Conservation (phyloP, 129 eudicot species). For the Saussurea involucrata region DNA sequence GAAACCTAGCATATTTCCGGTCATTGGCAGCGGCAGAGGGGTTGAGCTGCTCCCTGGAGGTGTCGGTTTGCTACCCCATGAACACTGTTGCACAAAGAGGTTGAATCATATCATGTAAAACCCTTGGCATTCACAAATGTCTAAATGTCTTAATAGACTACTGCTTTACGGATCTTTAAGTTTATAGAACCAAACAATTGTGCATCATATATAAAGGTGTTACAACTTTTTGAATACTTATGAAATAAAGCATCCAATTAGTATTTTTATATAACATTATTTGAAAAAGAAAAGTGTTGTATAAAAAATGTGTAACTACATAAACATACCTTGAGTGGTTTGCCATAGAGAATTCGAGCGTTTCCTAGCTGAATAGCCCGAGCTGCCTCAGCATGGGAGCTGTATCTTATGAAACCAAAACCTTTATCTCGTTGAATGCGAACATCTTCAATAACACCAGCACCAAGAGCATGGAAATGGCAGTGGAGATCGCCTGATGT, state of each 20-base stretch:
- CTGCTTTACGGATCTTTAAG: background rate
- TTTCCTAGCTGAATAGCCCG: slow-evolving; percentile 58
- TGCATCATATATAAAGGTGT: background rate
- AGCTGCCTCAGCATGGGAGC: slow-evolving; percentile 61
- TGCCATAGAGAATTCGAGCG: slow-evolving; percentile 46
- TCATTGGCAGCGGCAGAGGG: slow-evolving; percentile 72
- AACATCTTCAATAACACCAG: slow-evolving; percentile 68
- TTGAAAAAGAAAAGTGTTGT: background rate
- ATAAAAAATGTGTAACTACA: background rate
- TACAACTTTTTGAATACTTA: background rate
- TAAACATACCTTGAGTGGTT: slow-evolving; percentile 44
- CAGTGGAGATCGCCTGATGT: slow-evolving; percentile 63
- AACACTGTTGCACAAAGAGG: slow-evolving; percentile 39
- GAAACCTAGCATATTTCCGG: slow-evolving; percentile 38
- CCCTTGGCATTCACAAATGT: no score
- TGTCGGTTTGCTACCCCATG: slow-evolving; percentile 92
- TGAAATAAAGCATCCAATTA: no score
- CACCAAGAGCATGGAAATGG: slow-evolving; percentile 61
- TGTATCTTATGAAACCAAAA: slow-evolving; percentile 58
- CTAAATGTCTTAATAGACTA: background rate
- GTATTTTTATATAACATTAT: background rate
- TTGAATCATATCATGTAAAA: background rate
- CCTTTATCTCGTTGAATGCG: slow-evolving; percentile 65
- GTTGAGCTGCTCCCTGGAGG: slow-evolving; percentile 57
- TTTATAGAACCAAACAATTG: background rate